Evolutionary conservation across 768 basidiomycete species (phyloP).

Genomic region (Mycena venus): DNA sequence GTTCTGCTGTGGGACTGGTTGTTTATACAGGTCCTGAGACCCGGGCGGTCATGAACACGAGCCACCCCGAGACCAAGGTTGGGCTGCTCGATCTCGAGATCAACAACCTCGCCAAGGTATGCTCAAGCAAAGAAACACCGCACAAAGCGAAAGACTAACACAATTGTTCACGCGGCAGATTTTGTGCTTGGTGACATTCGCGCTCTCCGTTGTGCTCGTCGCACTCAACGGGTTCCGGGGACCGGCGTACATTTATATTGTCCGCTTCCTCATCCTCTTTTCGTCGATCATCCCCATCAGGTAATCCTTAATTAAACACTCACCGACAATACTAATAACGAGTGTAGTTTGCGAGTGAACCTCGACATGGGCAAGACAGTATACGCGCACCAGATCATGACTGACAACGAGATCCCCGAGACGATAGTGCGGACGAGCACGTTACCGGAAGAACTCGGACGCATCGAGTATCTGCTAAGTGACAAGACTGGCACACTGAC

Average conservation of each 20-base stretch:
- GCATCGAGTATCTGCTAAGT: constrained; percentile 95
- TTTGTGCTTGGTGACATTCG: constrained; percentile 94
- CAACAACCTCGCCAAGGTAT: constrained; percentile 94
- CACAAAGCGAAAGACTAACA: neutral
- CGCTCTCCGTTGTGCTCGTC: constrained; percentile 90
- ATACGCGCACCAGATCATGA: constrained; percentile 96
- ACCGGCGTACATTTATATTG: constrained; percentile 95
- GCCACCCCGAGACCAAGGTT: constrained; percentile 94
- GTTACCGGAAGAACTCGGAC: constrained; percentile 94
- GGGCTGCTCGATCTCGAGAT: constrained; percentile 95
- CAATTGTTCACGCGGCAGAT: constrained; percentile 63
- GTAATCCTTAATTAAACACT: constrained; percentile 56
- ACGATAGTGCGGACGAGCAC: constrained; percentile 99
- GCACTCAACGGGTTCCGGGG: constrained; percentile 97
- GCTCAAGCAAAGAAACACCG: neutral
- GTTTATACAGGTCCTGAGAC: constrained; percentile 97
- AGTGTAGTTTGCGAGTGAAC: constrained; percentile 91
- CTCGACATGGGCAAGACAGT: constrained; percentile 99
- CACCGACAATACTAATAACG: neutral
- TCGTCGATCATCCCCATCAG: constrained; percentile 99
- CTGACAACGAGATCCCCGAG: constrained; percentile 90
- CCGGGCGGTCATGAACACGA: constrained; percentile 98
- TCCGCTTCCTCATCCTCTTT: constrained; percentile 97
- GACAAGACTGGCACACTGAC: constrained; percentile 99
- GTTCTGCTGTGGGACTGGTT: constrained; percentile 92